Base-by-base conservation (phyloP, 192 early-diverging fungal genomes). In the Lobosporangium transversale region DNA sequence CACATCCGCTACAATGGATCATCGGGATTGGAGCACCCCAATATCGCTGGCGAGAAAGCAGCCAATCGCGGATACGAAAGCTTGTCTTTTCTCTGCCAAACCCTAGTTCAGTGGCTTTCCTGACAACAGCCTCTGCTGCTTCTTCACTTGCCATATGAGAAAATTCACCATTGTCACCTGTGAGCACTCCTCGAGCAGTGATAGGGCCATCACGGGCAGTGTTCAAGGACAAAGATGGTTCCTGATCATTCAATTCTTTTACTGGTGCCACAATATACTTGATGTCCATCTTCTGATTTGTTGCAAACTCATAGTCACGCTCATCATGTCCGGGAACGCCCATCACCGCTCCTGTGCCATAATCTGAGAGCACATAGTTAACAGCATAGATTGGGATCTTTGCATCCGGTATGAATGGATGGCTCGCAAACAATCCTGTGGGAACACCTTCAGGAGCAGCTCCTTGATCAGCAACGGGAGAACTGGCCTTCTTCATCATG, bases 1-100 rank as follows among this genome's bases (percentile, higher is more conserved):
- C 90, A 64, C 96, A 98, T 11, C 58, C 68, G 0, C 66, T 23
- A 69, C 97, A 98, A 66, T 98, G 94, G 30, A 98, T 86, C 24
- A 98, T 89, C 3, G 97, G 97, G 18, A 99, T 94, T 17, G 97
- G 97, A 20, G 96, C 93, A 11, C 97, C 97, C 97, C 97, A 99
- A 62, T 93, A 94, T 26, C 97, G 86, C 79, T 99, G 96, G 29
- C 97, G 86, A 5, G 97, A 99, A 11, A 99, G 69, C 2, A 98
- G 85, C 97, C 97, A 99, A 80, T 99, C 97, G 26, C 95, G 89
- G 42, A 98, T 81, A 2, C 91, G 86, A 71, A 90, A 98, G 70
- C 90, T 84, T 4, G 83, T 80, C 31, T 81, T 80, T 24, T 69
- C 24, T 23, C 81, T 75, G 9, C 89, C 90, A 40, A 82, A 79